Base-by-base conservation (phyloP, 495 filamentous ascomycete genomes). In the Penicillium cataractarum region DNA sequence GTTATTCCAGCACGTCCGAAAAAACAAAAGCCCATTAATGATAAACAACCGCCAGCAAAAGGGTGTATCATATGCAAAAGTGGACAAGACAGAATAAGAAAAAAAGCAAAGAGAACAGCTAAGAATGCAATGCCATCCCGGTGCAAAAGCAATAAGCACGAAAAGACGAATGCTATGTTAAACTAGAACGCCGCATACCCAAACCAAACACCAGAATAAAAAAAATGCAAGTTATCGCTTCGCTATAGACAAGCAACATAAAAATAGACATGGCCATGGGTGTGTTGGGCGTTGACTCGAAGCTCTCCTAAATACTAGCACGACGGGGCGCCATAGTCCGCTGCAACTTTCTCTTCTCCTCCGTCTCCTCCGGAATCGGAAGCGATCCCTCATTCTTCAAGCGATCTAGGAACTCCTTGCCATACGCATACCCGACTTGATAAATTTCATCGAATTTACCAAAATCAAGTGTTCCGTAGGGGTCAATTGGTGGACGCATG, bases 371-470 rank as follows among this genome's bases (percentile, higher is more conserved):
- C 61, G 77, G 74, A 2, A 81, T 74, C 13, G 82, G 82, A 60
- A 97, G 73, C 26, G 89, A 80, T 0, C 93, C 95, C 70, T 94
- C 79, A 42, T 90, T 90, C 69, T 85, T 87, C 65, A 97, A 71
- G 58, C 86, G 80, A 31, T 83, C 85, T 44, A 99, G 74, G 75
- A 87, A 96, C 59, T 89, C 82, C 74, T 87, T 90, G 19, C 93
- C 95, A 77, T 88, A 98, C 33, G 83, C 78, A 73, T 96, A 97
- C 4, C 95, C 96, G 2, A 97, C 81, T 67, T 88, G 80, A 70
- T 94, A 97, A 61, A 99, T 97, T 80, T 98, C 95, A 62, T 97
- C 93, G 75, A 99, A 98, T 73, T 93, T 97, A 56, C 85, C 90
- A 80, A 99, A 99, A 48, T 98, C 96, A 55, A 99, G 76, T 8